phyloP scores from a whole-genome alignment of 768 basidiomycete species.

The Suillus alpinus region DNA sequence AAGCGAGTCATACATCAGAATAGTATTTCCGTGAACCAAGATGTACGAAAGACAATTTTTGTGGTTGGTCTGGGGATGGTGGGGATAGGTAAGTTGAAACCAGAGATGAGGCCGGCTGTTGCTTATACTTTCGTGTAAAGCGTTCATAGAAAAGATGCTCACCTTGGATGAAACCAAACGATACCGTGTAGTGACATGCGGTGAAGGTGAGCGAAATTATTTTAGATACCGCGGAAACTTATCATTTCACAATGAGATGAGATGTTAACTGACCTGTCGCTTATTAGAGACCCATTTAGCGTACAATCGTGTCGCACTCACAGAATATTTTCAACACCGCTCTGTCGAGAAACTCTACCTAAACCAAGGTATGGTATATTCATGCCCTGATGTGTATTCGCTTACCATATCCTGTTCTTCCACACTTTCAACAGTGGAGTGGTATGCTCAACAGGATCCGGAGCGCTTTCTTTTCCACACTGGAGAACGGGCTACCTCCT shows the following conservation, averaged over 20 bases:
- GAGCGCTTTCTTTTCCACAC: constrained; percentile 52
- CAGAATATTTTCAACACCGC: constrained; percentile 63
- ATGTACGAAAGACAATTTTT: constrained; percentile 9
- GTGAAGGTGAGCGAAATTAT: constrained; percentile 42
- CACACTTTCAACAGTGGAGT: constrained; percentile 36
- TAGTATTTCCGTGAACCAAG: neutral
- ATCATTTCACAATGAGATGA: constrained; percentile 21
- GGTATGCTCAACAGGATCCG: constrained; percentile 60
- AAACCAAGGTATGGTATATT: constrained; percentile 36
- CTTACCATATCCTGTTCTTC: neutral
- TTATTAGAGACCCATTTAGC: constrained; percentile 42
- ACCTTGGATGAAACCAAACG: constrained; percentile 46
- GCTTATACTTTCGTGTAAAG: constrained; percentile 22
- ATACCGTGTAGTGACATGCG: constrained; percentile 57
- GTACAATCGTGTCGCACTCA: constrained; percentile 51
- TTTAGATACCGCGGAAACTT: constrained; percentile 9
- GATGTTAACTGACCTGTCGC: constrained; percentile 5
- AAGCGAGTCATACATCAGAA: neutral
- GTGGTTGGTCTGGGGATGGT: constrained; percentile 60
- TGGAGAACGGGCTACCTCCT: constrained; percentile 43
- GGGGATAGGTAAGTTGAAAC: constrained; percentile 43
- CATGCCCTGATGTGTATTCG: neutral
- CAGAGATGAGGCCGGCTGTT: neutral
- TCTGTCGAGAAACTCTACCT: constrained; percentile 58
- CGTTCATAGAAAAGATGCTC: constrained; percentile 70